Base-by-base conservation (phyloP, 768 basidiomycete genomes). In the Neoboletus brunneissimus region DNA sequence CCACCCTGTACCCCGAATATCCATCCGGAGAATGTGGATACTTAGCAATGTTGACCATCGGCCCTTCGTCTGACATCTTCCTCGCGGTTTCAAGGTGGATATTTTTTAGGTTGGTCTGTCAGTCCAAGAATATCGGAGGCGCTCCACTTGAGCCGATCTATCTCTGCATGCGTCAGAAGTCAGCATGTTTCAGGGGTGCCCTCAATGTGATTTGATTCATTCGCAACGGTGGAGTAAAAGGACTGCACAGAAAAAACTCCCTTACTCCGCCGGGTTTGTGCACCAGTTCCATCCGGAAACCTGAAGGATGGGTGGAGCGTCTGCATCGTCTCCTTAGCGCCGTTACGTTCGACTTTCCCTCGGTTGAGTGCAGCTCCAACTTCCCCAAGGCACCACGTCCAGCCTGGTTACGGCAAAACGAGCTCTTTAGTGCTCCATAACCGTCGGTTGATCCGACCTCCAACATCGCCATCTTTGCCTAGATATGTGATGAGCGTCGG, bases 1-100 rank as follows among this genome's bases (percentile, higher is more conserved):
- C 31, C 52, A 53, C 62, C 57, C 54, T 67, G 59, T 64, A 45
- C 62, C 59, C 56, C 51, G 8, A 31, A 48, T 49, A 42, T 61
- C 40, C 31, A 53, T 60, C 32, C 41, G 49, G 47, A 43, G 42
- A 41, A 41, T 18, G 35, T 44, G 44, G 34, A 55, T 52, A 27
- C 45, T 25, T 50, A 22, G 57, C 51, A 54, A 51, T 46, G 34
- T 50, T 35, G 40, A 38, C 32, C 32, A 47, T 35, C 35, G 27
- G n/a, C 25, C 44, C 40, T 2, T 27, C 16, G 23, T 43, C 46
- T 51, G 57, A 47, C 46, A 40, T 15, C 20, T 52, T 51, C 55
- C 48, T 55, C 23, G 47, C 34, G 54, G 42, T 45, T 41, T 55
- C 41, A 55, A 56, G 48, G 46, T 34, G 18, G 27, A 35, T 44